These are phyloP conservation scores for Cryptococcus floricola DNA, from an alignment of 1,284 basidiomycete species.

Conservation along the genomic window DNA sequence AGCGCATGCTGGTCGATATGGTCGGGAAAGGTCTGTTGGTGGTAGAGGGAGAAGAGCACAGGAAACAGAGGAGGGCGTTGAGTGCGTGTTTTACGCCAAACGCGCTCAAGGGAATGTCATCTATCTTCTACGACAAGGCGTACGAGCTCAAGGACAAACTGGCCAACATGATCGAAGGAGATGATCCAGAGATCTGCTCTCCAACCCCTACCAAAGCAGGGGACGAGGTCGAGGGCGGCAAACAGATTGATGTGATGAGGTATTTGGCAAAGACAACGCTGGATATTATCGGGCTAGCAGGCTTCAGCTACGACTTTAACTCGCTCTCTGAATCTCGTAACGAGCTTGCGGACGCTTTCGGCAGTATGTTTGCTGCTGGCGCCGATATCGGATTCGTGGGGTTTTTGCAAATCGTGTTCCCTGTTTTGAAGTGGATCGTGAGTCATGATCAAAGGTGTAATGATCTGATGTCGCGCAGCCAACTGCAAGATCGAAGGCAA, in stretches of 20 bases:
- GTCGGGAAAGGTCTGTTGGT: constrained; percentile 41
- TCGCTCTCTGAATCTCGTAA: constrained; percentile 25
- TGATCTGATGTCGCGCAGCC: constrained; percentile 12
- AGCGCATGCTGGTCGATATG: constrained; percentile 53
- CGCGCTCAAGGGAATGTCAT: constrained; percentile 32
- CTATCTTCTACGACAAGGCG: constrained; percentile 62
- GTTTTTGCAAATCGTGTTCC: constrained; percentile 62
- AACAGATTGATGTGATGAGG: constrained; percentile 57
- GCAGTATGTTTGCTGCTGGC: constrained; percentile 27
- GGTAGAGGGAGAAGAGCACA: constrained; percentile 54
- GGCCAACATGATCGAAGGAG: neutral
- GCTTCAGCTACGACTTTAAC: constrained; percentile 63
- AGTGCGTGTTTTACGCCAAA: constrained; percentile 45
- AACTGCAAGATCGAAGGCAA: constrained; percentile 44
- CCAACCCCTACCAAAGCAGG: neutral
- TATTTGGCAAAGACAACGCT: constrained; percentile 64
- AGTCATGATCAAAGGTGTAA: constrained; percentile 34
- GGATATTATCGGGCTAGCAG: constrained; percentile 69
- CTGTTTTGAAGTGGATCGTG: constrained; percentile 57
- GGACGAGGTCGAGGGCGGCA: constrained; percentile 17
- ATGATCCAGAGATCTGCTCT: neutral
- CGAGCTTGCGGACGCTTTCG: constrained; percentile 36
- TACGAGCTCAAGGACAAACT: constrained; percentile 51
- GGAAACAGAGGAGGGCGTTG: constrained; percentile 52
- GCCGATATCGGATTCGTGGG: constrained; percentile 53